Evolutionary conservation across 306 rosid genomes (phyloP), one percentile per base, ranked within the genome.

Genomic region (Albizia julibrissin): DNA sequence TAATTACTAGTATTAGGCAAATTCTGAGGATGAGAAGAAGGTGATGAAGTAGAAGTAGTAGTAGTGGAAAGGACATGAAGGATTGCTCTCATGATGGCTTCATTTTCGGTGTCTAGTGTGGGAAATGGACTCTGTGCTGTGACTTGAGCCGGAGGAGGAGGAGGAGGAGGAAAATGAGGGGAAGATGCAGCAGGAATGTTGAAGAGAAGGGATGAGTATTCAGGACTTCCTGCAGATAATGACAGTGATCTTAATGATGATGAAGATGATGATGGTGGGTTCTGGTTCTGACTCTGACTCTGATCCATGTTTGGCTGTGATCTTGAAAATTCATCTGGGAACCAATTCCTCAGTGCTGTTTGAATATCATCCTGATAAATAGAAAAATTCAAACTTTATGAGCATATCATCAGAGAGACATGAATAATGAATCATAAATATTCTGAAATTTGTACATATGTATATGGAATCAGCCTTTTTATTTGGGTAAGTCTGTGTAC

Each of bases 211-310:
- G 93, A 88, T 5, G 97, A 93, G 37, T 70, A 84, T 71, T 91
- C 95, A 26, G 94, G 98, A 88, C 94, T 92, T 18, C 87, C 97
- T 46, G 90, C 72, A 69, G 98, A 89, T n/a, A 87, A 18, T 70
- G 97, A 94, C 12, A 71, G 75, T 24, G 75, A 71, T 89, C 88
- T 91, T 70, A 91, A 74, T 27, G 97, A 95, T 2, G 99, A 93
- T 69, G 99, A 89, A 15, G 98, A 92, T 21, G 98, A 93, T 62
- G 99, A 84, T 13, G 82, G 90, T 42, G 88, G 91, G 7, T 71
- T 71, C 49, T 69, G 49, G 40, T 37, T 37, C 40, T 34, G 39
- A 34, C 43, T 71, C 34, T 71, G 56, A 78, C 89, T 87, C 46
- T 85, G 95, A 73, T 79, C 89, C 12, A 84, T 69, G n/a, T 43